These are phyloP conservation scores for Pseudocercospora cruenta DNA, from an alignment of 2,329 filamentous ascomycete species.

Conservation along the genomic window DNA sequence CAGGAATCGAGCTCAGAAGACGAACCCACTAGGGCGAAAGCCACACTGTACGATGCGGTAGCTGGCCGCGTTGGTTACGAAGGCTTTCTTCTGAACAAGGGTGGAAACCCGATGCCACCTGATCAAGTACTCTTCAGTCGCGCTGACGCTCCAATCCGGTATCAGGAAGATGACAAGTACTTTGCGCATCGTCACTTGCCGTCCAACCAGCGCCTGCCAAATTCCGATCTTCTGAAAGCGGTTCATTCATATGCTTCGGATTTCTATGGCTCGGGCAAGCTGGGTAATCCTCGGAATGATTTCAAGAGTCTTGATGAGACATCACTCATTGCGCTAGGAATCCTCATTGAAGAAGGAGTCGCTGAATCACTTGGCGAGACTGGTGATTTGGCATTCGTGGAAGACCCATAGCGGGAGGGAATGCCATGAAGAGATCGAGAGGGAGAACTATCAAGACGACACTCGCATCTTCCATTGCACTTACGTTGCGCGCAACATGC, in stretches of 20 bases:
- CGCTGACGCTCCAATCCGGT: conserved; percentile 66
- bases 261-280: conserved; percentile 58
- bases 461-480: not conserved
- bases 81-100: conserved; percentile 47
- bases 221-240: conserved; percentile 70
- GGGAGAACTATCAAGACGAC: not conserved
- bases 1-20: not conserved
- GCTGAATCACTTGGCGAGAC: conserved; percentile 63
- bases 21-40: conserved; percentile 14
- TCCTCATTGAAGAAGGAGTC: conserved; percentile 73
- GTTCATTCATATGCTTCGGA: conserved; percentile 70
- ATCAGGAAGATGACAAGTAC: conserved; percentile 73
- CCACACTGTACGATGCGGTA: conserved; percentile 72
- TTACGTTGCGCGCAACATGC: not conserved
- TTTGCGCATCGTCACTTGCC: conserved; percentile 64
- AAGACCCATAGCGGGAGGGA: conserved; percentile 39
- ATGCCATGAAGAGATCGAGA: not conserved
- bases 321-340: conserved; percentile 73
- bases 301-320: conserved; percentile 75
- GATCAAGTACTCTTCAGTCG: conserved; percentile 73
- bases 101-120: conserved; percentile 56
- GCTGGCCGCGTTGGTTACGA: conserved; percentile 57
- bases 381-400: conserved; percentile 73
- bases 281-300: conserved; percentile 37
- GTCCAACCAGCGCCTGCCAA: conserved; percentile 58